A percentile compares a stretch with the other conserved stretches of the same genome.
These are phyloP conservation scores for Gymnopilus dilepis DNA, from an alignment of 768 basidiomycete genomes.

Conservation along the genomic window DNA sequence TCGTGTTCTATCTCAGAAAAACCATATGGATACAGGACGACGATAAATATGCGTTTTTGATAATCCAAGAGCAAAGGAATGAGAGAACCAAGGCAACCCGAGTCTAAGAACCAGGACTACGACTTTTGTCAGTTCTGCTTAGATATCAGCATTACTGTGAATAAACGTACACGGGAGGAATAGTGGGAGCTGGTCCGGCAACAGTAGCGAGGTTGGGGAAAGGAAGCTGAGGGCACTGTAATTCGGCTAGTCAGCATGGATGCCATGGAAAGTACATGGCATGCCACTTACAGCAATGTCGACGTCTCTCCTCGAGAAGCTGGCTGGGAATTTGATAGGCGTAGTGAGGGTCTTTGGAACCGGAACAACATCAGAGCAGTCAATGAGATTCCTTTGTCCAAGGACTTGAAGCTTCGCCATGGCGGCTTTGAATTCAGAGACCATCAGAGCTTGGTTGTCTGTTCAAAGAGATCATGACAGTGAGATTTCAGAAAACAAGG, in stretches of 20 bases:
- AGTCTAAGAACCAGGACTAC: constrained; percentile 11
- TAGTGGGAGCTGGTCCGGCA: constrained; percentile 15
- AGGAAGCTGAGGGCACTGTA: not conserved
- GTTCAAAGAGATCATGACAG: not conserved
- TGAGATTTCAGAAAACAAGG: not conserved
- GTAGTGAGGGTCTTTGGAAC: constrained; percentile 12
- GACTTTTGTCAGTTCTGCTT: not conserved
- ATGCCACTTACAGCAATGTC: constrained; percentile 14
- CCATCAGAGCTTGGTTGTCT: constrained; percentile 32
- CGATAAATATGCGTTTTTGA: not conserved
- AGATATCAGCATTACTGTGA: too few species aligned
- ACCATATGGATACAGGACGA: not conserved
- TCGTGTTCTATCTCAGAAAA: not conserved
- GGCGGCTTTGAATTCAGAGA: constrained; percentile 31
- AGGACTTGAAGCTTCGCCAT: constrained; percentile 41
- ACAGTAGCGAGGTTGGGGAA: constrained; percentile 20
- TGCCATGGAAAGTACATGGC: not conserved
- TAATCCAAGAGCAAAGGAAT: not conserved
- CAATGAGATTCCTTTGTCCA: constrained; percentile 37
- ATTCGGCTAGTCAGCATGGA: too few species aligned
- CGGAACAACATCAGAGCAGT: constrained; percentile 41
- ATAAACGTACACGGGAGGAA: constrained; percentile 13
- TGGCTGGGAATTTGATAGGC: constrained; percentile 26
- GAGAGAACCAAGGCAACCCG: not conserved
- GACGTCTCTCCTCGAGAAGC: constrained; percentile 19